A percentile compares a stretch with the other conserved stretches of the same genome.
Conservation (phyloP, 2,329 filamentous ascomycete genomes). For the Cercospora beticola region DNA sequence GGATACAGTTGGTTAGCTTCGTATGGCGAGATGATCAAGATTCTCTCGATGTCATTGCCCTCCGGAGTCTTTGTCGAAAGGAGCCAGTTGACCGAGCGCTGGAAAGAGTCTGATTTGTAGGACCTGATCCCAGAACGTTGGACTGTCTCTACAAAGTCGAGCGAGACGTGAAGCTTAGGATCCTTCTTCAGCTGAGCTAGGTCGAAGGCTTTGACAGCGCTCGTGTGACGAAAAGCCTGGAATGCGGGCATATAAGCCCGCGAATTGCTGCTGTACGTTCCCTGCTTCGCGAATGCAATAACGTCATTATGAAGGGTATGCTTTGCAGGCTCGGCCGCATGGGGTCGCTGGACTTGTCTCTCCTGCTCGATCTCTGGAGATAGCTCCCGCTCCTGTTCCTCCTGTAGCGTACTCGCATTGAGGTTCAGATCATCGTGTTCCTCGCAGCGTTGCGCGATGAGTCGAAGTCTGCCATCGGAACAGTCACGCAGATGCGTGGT, state of each 20-base stretch:
- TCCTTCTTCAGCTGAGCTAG: constrained; percentile 14
- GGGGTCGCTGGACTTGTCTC: constrained; percentile 52
- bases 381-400: constrained; percentile 70
- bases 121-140: background rate
- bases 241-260: constrained; percentile 28
- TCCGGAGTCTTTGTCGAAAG: constrained; percentile 37
- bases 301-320: constrained; percentile 52
- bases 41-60: constrained; percentile 18
- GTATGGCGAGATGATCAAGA: constrained; percentile 60
- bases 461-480: constrained; percentile 32
- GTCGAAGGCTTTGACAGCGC: constrained; percentile 8
- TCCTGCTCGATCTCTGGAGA: constrained; percentile 64
- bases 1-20: constrained; percentile 58
- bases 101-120: constrained; percentile 47
- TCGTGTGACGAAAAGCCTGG: constrained; percentile 10
- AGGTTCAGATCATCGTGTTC: constrained; percentile 27
- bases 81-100: constrained; percentile 58
- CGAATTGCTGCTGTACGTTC: constrained; percentile 34
- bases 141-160: constrained; percentile 19
- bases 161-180: constrained; percentile 14
- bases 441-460: constrained; percentile 27
- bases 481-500: constrained; percentile 1
- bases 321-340: constrained; percentile 37
- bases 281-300: constrained; percentile 41
- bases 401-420: constrained; percentile 47